Conservation (phyloP, 108 stramenopile genomes). For the Nitzschia putrida region DNA sequence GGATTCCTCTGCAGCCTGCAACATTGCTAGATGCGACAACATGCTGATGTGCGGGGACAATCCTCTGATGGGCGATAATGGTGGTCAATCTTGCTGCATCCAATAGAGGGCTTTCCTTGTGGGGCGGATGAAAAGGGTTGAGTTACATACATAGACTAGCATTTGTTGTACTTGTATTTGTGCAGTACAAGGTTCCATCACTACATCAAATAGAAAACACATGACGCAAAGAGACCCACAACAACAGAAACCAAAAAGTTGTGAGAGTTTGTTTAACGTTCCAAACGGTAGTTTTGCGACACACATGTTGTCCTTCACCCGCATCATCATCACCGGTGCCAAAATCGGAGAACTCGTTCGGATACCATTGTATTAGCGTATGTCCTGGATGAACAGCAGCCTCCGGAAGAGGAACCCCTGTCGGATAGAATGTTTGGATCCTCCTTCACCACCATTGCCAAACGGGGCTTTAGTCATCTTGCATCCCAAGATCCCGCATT, state of each 20-base stretch:
- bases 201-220: not conserved
- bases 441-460: not conserved
- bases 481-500: not conserved
- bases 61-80: not conserved
- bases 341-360: not conserved
- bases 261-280: not conserved
- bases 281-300: not conserved
- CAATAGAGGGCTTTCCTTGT: not conserved
- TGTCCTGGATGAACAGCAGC: no score
- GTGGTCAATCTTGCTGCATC: conserved; percentile 3
- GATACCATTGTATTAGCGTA: no score
- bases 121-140: no score
- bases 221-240: not conserved
- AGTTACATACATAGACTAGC: no score
- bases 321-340: not conserved
- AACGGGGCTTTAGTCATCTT: not conserved
- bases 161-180: no score
- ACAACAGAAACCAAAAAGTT: not conserved
- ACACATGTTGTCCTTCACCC: not conserved
- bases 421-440: no score
- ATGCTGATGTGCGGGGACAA: conserved; percentile 31
- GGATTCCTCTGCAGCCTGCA: not conserved
- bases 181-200: not conserved
- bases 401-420: no score
- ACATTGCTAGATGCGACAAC: conserved; percentile 9